A percentile compares a stretch with the other conserved stretches of the same genome.
Conservation (phyloP, 495 filamentous ascomycete genomes). For the Penicillium desertorum region DNA sequence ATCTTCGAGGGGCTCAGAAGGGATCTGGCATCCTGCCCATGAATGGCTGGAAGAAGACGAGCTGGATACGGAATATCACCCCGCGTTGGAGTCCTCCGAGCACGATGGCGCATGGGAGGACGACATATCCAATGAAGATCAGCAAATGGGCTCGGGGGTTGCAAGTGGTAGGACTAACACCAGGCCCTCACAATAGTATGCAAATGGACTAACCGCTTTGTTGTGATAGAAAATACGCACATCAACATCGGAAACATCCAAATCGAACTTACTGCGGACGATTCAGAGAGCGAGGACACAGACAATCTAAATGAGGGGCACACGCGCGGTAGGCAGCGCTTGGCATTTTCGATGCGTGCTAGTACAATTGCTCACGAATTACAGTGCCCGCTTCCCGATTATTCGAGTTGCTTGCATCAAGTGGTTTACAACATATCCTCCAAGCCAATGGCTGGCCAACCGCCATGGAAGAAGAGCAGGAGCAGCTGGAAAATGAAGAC, state of each 20-base stretch:
- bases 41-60: slow-evolving; percentile 47
- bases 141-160: slow-evolving; percentile 47
- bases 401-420: slow-evolving; percentile 39
- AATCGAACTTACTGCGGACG: slow-evolving; percentile 48
- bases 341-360: not conserved
- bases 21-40: slow-evolving; percentile 37
- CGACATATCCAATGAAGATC: slow-evolving; percentile 44
- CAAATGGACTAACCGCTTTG: slow-evolving; percentile 24
- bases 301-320: slow-evolving; percentile 27
- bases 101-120: slow-evolving; percentile 23
- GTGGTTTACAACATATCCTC: slow-evolving; percentile 42
- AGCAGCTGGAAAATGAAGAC: slow-evolving; percentile 20
- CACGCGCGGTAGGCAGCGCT: slow-evolving; percentile 11
- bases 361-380: slow-evolving; percentile 10
- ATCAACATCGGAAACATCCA: slow-evolving; percentile 45
- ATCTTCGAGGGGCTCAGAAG: slow-evolving; percentile 7
- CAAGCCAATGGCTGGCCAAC: slow-evolving; percentile 32
- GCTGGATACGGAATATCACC: slow-evolving; percentile 23
- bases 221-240: slow-evolving; percentile 27
- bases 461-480: slow-evolving; percentile 21
- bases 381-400: slow-evolving; percentile 35
- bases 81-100: slow-evolving; percentile 17
- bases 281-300: slow-evolving; percentile 41
- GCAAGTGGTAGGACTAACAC: slow-evolving; percentile 40
- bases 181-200: slow-evolving; percentile 26